Conservation (phyloP, 768 basidiomycete genomes). For the Leucocoprinus birnbaumii region DNA sequence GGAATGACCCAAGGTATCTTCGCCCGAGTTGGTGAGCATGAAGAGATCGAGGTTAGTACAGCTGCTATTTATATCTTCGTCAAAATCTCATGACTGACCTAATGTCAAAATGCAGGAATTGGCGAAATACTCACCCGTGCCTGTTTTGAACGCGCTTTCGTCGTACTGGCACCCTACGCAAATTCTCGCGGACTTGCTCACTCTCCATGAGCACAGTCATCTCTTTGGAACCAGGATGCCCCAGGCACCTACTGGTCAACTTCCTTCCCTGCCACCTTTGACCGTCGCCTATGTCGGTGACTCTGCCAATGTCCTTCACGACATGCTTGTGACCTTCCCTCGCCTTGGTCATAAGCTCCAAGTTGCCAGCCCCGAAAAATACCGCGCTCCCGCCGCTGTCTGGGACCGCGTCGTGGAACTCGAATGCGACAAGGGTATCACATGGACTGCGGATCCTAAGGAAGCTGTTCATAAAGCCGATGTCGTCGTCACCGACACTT, state of each 20-base stretch:
- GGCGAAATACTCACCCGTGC: constrained; percentile 86
- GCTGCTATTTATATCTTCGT: background rate
- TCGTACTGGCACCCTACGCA: constrained; percentile 97
- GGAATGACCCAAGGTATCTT: constrained; percentile 98
- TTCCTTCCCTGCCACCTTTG: constrained; percentile 61
- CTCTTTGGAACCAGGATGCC: constrained; percentile 39
- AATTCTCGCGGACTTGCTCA: constrained; percentile 88
- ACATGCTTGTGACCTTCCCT: constrained; percentile 95
- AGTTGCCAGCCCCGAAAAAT: constrained; percentile 77
- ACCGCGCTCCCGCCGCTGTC: constrained; percentile 69
- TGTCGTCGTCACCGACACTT: constrained; percentile 97
- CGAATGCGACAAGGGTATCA: constrained; percentile 67
- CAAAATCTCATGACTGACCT: background rate
- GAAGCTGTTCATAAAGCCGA: constrained; percentile 90
- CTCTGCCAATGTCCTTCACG: constrained; percentile 92
- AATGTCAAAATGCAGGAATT: constrained; percentile 61
- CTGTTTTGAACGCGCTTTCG: constrained; percentile 94
- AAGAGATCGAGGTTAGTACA: constrained; percentile 80
- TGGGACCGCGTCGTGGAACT: constrained; percentile 81
- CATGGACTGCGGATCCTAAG: constrained; percentile 74
- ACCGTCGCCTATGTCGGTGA: constrained; percentile 95
- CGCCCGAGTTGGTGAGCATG: constrained; percentile 91
- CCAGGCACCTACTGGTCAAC: constrained; percentile 24
- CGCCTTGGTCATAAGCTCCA: constrained; percentile 85
- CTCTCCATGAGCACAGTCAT: constrained; percentile 74